phyloP scores from a whole-genome alignment of 2,329 filamentous ascomycete genomes.

The Trichoderma asperellum region DNA sequence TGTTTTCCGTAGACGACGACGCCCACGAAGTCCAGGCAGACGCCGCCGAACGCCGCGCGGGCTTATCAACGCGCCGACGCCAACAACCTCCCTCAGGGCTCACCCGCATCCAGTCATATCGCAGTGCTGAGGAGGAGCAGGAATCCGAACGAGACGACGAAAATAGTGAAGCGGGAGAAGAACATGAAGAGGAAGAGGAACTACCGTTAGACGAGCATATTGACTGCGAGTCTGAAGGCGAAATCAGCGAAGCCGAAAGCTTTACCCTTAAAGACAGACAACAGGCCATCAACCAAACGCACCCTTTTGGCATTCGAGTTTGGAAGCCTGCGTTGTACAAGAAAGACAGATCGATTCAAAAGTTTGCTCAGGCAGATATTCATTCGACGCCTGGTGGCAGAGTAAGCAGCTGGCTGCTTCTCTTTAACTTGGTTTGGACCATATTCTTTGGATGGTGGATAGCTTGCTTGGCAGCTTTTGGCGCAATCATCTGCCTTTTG shows the following conservation, averaged over 20 bases:
- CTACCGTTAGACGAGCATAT: slow-evolving; percentile 51
- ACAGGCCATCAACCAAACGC: slow-evolving; percentile 96
- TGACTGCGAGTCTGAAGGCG: slow-evolving; percentile 68
- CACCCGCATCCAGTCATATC: slow-evolving; percentile 49
- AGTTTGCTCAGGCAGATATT: slow-evolving; percentile 94
- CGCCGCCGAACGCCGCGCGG: slow-evolving; percentile 52
- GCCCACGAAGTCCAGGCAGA: slow-evolving; percentile 77
- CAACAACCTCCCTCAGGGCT: slow-evolving; percentile 42
- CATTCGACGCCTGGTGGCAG: slow-evolving; percentile 89
- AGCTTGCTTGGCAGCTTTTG: slow-evolving; percentile 72
- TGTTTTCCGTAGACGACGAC: slow-evolving; percentile 92
- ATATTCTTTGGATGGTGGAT: slow-evolving; percentile 97
- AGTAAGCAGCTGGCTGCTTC: slow-evolving; percentile 80
- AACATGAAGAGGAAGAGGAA: slow-evolving; percentile 48
- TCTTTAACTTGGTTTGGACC: slow-evolving; percentile 92
- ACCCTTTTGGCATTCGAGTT: slow-evolving; percentile 97
- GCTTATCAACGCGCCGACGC: slow-evolving; percentile 42
- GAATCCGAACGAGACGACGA: slow-evolving; percentile 31
- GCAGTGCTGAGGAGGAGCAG: slow-evolving; percentile 33
- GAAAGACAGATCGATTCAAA: slow-evolving; percentile 93
- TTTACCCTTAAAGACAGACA: slow-evolving; percentile 97
- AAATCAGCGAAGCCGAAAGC: slow-evolving; percentile 90
- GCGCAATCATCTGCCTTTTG: slow-evolving; percentile 76
- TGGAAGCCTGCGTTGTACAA: slow-evolving; percentile 99
- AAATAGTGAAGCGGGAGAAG: slow-evolving; percentile 33